Evolutionary conservation across 208 protist genomes (phyloP), one percentile per base, ranked within the genome.

Genomic region (Wallacemonas sp.): DNA sequence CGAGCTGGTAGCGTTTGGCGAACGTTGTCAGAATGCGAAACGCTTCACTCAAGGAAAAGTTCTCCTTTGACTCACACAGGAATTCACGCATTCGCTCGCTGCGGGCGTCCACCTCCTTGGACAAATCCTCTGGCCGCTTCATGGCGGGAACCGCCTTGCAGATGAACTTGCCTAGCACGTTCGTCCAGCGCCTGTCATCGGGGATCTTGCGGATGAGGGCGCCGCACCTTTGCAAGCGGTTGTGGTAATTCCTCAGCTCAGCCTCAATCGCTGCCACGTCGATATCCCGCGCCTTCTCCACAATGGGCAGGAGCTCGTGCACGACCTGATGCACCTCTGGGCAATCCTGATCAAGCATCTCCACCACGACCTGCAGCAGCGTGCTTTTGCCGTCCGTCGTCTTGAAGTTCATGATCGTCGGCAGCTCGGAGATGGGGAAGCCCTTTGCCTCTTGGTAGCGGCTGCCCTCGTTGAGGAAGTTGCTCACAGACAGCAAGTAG

Each of bases 391-490:
- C 74, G 55, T 90, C 81, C 19, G 84, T 88, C 12, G 86, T 86
- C 21, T 61, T 71, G 54, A 91, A 87, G 54, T 85, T 73, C 46
- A 85, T 81, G 54, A 92, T 84, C 33, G 83, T 69, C 32, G 73
- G 68, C 17, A 95, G 60, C 39, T 91, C 76, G 36, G 84, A 84
- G 54, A 92, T 83, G 37, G 79, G 76, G 70, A 95, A 95, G 17
- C 74, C 89, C 58, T 82, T 84, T 12, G 84, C 83, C 24, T 76
- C 80, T 46, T 89, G 71, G 65, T 79, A 90, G 30, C 74, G 73
- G 42, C 79, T 95, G 38, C 89, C 89, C 26, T 58, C 64, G 71
- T 95, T 95, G 24, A 95, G 63, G 61, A 88, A 81, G 68, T 95
- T 95, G 46, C 80, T 87, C 26, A 91, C 54, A 17, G 78, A 64